phyloP scores from a whole-genome alignment of 805 yeast species.

The Cyberlindnera petersonii region DNA sequence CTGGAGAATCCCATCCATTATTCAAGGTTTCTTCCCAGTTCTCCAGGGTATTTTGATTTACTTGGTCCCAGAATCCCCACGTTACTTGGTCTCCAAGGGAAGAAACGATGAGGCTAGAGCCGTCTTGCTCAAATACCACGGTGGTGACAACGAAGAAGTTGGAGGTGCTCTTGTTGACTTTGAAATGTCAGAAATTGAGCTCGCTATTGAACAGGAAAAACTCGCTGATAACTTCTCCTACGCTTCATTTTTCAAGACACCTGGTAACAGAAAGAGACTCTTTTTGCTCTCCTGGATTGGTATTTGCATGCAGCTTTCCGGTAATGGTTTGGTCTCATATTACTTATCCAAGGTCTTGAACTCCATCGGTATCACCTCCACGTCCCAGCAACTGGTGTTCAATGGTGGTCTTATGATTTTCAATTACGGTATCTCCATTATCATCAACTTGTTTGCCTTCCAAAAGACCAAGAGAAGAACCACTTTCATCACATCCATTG shows the following conservation, averaged over 20 bases:
- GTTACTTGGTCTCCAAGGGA: conserved; percentile 41
- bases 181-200: conserved; percentile 39
- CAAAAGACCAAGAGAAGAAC: conserved; percentile 35
- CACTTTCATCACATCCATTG: conserved; percentile 33
- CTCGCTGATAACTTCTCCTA: conserved; percentile 33
- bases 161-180: conserved; percentile 33
- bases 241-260: conserved; percentile 36
- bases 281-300: conserved; percentile 33
- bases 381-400: conserved; percentile 41
- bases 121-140: conserved; percentile 39
- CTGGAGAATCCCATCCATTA: conserved; percentile 53
- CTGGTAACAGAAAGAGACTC: conserved; percentile 41
- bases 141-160: conserved; percentile 29
- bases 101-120: conserved; percentile 41
- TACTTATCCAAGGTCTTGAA: conserved; percentile 46
- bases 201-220: conserved; percentile 40
- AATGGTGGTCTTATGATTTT: conserved; percentile 49
- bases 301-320: conserved; percentile 39
- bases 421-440: conserved; percentile 36
- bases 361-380: conserved; percentile 51
- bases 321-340: conserved; percentile 50
- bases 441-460: conserved; percentile 30
- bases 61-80: conserved; percentile 48
- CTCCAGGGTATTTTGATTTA: conserved; percentile 36
- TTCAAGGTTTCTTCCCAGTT: conserved; percentile 48